These are phyloP conservation scores for Curvularia hawaiiensis DNA, from an alignment of 2,329 filamentous ascomycete species.

Conservation along the genomic window DNA sequence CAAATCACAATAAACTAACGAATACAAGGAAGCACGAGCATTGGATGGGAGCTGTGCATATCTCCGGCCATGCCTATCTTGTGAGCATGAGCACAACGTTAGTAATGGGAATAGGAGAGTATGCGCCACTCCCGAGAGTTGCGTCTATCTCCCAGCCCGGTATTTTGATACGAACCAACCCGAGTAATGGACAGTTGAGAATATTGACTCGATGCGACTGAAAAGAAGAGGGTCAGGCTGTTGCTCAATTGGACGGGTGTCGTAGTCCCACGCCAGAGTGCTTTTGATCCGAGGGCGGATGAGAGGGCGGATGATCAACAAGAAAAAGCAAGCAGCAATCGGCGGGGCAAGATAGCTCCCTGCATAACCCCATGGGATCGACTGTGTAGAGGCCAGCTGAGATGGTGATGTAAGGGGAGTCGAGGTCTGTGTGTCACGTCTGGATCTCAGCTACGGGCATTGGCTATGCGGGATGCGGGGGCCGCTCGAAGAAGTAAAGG, in stretches of 20 bases:
- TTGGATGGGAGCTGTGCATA: background rate
- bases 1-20: background rate
- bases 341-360: background rate
- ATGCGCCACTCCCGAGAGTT: background rate
- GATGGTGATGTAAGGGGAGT: background rate
- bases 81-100: background rate
- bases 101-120: background rate
- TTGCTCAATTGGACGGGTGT: background rate
- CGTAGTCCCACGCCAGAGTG: background rate
- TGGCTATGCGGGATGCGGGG: slow-evolving; percentile 14
- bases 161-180: background rate
- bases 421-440: slow-evolving; percentile 1
- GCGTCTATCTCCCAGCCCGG: background rate
- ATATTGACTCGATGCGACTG: background rate
- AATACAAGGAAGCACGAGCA: background rate
- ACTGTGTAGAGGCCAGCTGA: background rate
- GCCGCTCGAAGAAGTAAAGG: slow-evolving; percentile 16
- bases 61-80: background rate
- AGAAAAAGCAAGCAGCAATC: background rate
- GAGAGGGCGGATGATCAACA: background rate
- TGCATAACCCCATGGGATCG: background rate
- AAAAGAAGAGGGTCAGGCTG: background rate
- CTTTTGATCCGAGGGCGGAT: background rate
- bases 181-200: background rate
- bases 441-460: background rate